Evolutionary conservation across 2,329 filamentous ascomycete species (phyloP).

Genomic region (Uncinocarpus reesii): DNA sequence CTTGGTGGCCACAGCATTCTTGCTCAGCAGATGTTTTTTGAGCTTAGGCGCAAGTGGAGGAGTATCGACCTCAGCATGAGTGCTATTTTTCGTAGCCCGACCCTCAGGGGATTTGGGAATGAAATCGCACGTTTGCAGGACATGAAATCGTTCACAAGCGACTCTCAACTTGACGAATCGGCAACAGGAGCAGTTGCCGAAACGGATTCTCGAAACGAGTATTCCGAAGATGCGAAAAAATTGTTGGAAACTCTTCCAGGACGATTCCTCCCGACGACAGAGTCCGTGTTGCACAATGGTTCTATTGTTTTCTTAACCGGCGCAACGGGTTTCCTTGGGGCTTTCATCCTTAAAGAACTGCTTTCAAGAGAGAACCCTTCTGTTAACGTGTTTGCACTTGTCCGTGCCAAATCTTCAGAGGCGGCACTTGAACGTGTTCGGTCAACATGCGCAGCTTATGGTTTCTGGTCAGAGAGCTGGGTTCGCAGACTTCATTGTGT

Average conservation of each 20-base stretch:
- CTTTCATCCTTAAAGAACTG: constrained; percentile 67
- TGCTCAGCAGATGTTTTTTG: constrained; percentile 69
- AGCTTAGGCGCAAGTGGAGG: constrained; percentile 49
- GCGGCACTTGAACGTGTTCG: constrained; percentile 55
- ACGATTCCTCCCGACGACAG: constrained; percentile 30
- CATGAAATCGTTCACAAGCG: constrained; percentile 37
- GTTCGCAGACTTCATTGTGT: constrained; percentile 54
- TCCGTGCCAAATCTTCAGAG: constrained; percentile 56
- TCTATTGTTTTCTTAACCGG: constrained; percentile 72
- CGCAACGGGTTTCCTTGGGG: constrained; percentile 79
- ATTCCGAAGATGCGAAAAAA: constrained; percentile 43
- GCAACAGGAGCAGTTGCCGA: constrained; percentile 15
- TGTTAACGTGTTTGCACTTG: constrained; percentile 60
- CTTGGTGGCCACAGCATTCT: constrained; percentile 71
- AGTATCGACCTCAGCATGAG: constrained; percentile 20
- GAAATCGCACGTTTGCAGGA: constrained; percentile 46
- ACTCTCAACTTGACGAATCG: constrained; percentile 19
- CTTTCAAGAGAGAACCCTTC: constrained; percentile 49
- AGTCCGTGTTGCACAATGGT: constrained; percentile 26
- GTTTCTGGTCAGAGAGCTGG: constrained; percentile 58
- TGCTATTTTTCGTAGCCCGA: constrained; percentile 19
- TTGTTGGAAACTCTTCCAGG: constrained; percentile 42
- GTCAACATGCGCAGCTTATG: constrained; percentile 62
- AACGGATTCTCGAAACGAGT: constrained; percentile 37
- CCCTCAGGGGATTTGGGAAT: constrained; percentile 38